Percentiles rank a stretch among this genome's conserved stretches.
Evolutionary conservation across 805 yeast genomes (phyloP).

Genomic region (Cyberlindnera lachancei): DNA sequence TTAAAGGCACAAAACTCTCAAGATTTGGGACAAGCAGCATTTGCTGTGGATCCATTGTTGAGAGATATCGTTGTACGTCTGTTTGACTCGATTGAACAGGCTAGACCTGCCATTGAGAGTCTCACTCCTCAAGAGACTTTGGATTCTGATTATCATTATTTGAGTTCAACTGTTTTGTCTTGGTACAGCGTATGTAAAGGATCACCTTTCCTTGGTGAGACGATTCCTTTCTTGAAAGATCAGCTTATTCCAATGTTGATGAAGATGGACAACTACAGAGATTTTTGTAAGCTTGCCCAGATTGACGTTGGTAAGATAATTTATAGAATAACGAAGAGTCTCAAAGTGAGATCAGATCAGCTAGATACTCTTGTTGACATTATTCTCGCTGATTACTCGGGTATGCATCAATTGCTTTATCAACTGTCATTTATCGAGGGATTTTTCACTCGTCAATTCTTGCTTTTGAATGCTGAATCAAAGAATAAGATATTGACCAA

Average conservation of each 20-base stretch:
- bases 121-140: slow-evolving; percentile 48
- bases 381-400: slow-evolving; percentile 29
- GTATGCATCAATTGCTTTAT: slow-evolving; percentile 57
- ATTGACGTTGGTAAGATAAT: slow-evolving; percentile 46
- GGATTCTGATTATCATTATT: slow-evolving; percentile 53
- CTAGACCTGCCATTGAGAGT: slow-evolving; percentile 26
- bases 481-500: slow-evolving; percentile 42
- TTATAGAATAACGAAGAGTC: slow-evolving; percentile 34
- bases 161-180: slow-evolving; percentile 55
- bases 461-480: slow-evolving; percentile 42
- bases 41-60: slow-evolving; percentile 25
- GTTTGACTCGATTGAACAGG: slow-evolving; percentile 37
- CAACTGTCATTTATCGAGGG: slow-evolving; percentile 66
- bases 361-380: slow-evolving; percentile 35
- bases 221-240: slow-evolving; percentile 43
- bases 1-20: slow-evolving; percentile 28
- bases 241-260: slow-evolving; percentile 65
- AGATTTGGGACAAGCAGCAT: slow-evolving; percentile 29
- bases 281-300: slow-evolving; percentile 67
- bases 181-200: slow-evolving; percentile 50
- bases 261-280: slow-evolving; percentile 58
- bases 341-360: slow-evolving; percentile 37
- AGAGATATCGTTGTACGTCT: slow-evolving; percentile 31
- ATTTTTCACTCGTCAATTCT: slow-evolving; percentile 60
- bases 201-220: slow-evolving; percentile 44